These are phyloP conservation scores for Hypoxylon perforatum DNA, from an alignment of 495 filamentous ascomycete species.

Conservation along the genomic window DNA sequence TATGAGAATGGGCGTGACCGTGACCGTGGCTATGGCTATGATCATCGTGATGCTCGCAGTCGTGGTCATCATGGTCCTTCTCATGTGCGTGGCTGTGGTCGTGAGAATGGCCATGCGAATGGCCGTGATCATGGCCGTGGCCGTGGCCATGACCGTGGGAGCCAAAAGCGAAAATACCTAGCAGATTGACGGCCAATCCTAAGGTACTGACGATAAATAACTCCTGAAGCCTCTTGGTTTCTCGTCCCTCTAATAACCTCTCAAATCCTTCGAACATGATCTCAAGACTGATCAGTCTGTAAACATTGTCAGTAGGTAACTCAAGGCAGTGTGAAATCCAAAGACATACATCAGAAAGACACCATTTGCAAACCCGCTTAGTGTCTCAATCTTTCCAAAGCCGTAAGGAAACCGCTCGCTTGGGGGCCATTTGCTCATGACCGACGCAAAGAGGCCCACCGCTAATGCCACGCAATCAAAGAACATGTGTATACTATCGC, in stretches of 20 bases:
- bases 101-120: slow-evolving; percentile 53
- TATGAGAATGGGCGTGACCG: slow-evolving; percentile 52
- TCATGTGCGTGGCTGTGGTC: slow-evolving; percentile 50
- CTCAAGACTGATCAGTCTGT: slow-evolving; percentile 90
- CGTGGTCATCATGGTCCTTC: slow-evolving; percentile 49
- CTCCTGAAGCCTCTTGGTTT: slow-evolving; percentile 86
- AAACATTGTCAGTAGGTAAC: slow-evolving; percentile 36
- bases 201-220: slow-evolving; percentile 86
- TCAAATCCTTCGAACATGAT: slow-evolving; percentile 96
- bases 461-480: slow-evolving; percentile 96
- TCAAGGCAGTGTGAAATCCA: background rate
- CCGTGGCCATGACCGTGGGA: slow-evolving; percentile 79
- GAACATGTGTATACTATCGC: slow-evolving; percentile 99
- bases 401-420: slow-evolving; percentile 91
- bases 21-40: slow-evolving; percentile 51
- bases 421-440: slow-evolving; percentile 97
- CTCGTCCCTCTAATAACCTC: slow-evolving; percentile 79
- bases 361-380: slow-evolving; percentile 96
- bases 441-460: slow-evolving; percentile 91
- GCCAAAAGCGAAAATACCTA: slow-evolving; percentile 89
- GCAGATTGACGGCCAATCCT: slow-evolving; percentile 88
- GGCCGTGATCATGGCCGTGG: slow-evolving; percentile 43
- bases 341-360: slow-evolving; percentile 86
- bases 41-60: slow-evolving; percentile 17
- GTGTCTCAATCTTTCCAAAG: slow-evolving; percentile 94